Conservation (phyloP, 495 filamentous ascomycete species). For the Cercophora sp. region DNA sequence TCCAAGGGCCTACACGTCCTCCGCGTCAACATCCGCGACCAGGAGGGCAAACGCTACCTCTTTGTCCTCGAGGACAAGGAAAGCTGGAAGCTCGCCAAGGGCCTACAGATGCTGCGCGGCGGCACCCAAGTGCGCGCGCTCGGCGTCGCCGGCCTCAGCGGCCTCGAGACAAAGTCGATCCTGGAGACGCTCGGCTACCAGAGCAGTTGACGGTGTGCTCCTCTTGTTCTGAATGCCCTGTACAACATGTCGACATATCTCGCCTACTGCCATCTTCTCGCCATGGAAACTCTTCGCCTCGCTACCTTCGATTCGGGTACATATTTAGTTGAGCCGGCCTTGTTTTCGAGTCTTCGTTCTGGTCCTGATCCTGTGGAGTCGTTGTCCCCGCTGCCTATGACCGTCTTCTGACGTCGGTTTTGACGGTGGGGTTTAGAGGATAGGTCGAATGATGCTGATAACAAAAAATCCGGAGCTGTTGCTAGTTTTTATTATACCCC, state of each 20-base stretch:
- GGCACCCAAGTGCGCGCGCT: constrained; percentile 67
- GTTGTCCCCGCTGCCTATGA: too few relatives aligned
- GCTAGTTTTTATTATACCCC: background rate
- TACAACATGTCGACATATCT: constrained; percentile 5
- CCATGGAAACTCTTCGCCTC: background rate
- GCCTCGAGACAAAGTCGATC: constrained; percentile 55
- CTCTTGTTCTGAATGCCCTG: constrained; percentile 4
- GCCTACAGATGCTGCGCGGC: constrained; percentile 66
- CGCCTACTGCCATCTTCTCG: background rate
- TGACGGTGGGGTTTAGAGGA: too few relatives aligned
- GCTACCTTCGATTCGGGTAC: constrained; percentile 10
- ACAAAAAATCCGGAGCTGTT: too few relatives aligned
- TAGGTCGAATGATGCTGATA: too few relatives aligned
- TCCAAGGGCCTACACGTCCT: constrained; percentile 65
- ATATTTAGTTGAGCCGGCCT: background rate
- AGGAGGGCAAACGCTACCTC: constrained; percentile 76
- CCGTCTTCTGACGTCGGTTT: too few relatives aligned
- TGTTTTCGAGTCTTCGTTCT: too few relatives aligned
- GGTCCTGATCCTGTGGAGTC: background rate
- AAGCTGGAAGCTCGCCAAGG: constrained; percentile 87
- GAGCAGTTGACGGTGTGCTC: constrained; percentile 14
- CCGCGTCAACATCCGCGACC: constrained; percentile 75
- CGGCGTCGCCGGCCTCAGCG: constrained; percentile 58
- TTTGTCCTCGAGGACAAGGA: constrained; percentile 81
- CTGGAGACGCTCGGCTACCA: constrained; percentile 63